phyloP scores from a whole-genome alignment of 176 grass and related monocot genomes.

The Microstegium vimineum region DNA sequence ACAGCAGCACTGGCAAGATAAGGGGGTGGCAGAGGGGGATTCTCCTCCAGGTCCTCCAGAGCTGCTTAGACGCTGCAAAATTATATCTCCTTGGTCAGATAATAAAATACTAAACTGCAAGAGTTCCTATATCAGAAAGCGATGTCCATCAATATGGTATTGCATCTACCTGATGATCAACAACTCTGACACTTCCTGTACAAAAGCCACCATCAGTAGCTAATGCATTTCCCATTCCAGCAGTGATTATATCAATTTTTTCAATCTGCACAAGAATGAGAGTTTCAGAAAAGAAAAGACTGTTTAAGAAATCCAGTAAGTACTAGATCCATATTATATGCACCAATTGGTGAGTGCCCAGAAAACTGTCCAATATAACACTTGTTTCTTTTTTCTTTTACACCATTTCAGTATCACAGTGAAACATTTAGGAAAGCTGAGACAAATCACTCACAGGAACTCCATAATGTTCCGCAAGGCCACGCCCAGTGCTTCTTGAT shows the following conservation, averaged over 20 bases:
- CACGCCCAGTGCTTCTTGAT: conserved; percentile 64
- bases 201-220: conserved; percentile 94
- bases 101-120: conserved; percentile 18
- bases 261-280: conserved; percentile 55
- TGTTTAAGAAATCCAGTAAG: conserved; percentile 16
- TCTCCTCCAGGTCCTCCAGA: too few species aligned
- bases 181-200: conserved; percentile 84
- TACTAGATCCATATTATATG: too few species aligned
- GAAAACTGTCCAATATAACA: background rate
- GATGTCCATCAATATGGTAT: background rate
- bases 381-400: background rate
- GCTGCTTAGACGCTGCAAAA: conserved; percentile 86
- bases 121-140: conserved; percentile 7
- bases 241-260: conserved; percentile 95
- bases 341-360: too few species aligned
- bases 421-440: background rate
- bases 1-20: conserved; percentile 84
- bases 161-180: conserved; percentile 84
- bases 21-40: conserved; percentile 87
- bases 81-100: conserved; percentile 7
- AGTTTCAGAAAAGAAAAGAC: conserved; percentile 15
- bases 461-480: too few species aligned
- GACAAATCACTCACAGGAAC: too few species aligned
- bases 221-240: conserved; percentile 94
- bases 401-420: background rate